Base-by-base conservation (phyloP, 1,139 yeast genomes). In the Taiozyma sp. region DNA sequence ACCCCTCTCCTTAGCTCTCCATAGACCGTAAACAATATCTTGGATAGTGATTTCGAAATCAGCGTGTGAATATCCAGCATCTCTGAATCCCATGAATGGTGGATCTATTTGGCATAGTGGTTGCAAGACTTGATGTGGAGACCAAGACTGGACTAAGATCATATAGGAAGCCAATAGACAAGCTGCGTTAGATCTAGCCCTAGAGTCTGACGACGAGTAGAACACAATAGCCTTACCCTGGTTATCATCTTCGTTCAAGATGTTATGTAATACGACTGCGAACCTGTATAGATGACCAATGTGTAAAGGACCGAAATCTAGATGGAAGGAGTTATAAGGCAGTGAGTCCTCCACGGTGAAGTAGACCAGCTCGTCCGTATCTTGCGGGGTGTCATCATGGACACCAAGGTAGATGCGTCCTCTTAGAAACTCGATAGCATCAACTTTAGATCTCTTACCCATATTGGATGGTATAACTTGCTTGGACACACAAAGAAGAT, bases 1-100 rank as follows among this genome's bases (percentile, higher is more conserved):
- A 4, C 88, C 86, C 63, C 95, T 79, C 65, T 91, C 97, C 65
- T 93, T 93, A n/a, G 99, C 99, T 62, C 97, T 77, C 99, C 99
- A 93, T 68, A 95, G 83, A 11, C 95, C 99, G 62, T 93, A 93
- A 3, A 93, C 96, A 16, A 93, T 80, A 67, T 93, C 99, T 68
- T 93, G 99, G 56, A 93, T 88, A 13, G 96, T 82, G 56, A 93
- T 81, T 63, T 87, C 95, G 64, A 88, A 93, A 68, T 93, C 99
- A 0, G 98, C 97, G 52, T 84, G 85, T 6, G 97, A 88, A 68
- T 93, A 93, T 2, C 99, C 99, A 0, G 99, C 99, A 68, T 93
- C 99, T 66, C 99, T 77, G 68, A 91, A 93, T 1, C 93, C 85
- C 84, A 87, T 91, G 60, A 91, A 85, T 3, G 99, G 97, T 1